phyloP scores from a whole-genome alignment of 495 filamentous ascomycete genomes.

The Aspergillus hancockii region DNA sequence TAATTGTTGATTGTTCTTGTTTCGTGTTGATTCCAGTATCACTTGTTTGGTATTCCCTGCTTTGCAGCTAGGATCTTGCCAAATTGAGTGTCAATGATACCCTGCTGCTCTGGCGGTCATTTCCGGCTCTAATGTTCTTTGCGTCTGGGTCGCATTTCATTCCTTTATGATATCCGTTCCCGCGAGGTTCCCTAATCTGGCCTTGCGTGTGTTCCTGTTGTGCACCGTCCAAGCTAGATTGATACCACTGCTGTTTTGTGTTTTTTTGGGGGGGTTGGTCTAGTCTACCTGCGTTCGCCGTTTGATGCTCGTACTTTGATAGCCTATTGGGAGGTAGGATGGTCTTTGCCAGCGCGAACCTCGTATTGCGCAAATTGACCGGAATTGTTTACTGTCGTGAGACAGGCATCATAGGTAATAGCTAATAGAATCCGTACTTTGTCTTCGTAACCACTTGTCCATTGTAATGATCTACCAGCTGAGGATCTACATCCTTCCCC shows the following conservation, averaged over 20 bases:
- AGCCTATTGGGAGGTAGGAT: conserved; percentile 40
- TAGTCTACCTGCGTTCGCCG: conserved; percentile 27
- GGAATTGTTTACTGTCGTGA: conserved; percentile 13
- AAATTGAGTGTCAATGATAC: conserved; percentile 27
- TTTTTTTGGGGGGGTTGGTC: conserved; percentile 29
- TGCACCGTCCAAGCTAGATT: conserved; percentile 50
- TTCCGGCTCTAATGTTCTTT: conserved; percentile 23
- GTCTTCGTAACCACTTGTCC: background rate
- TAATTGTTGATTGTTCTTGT: conserved; percentile 18
- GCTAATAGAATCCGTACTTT: conserved; percentile 13
- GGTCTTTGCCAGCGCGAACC: conserved; percentile 21
- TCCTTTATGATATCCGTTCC: conserved; percentile 43
- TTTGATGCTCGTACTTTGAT: conserved; percentile 35
- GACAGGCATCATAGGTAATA: conserved; percentile 18
- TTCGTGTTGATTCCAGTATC: conserved; percentile 37
- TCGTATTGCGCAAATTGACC: conserved; percentile 23
- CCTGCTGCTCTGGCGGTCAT: conserved; percentile 31
- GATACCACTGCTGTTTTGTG: conserved; percentile 49
- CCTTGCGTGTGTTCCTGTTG: conserved; percentile 41
- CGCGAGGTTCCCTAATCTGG: conserved; percentile 38
- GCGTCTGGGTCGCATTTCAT: conserved; percentile 29
- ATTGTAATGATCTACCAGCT: background rate
- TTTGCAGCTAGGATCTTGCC: conserved; percentile 7
- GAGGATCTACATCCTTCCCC: background rate
- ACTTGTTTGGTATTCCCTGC: conserved; percentile 25